Conservation (phyloP, 2,329 filamentous ascomycete species). For the Pseudomassariella vexata region DNA sequence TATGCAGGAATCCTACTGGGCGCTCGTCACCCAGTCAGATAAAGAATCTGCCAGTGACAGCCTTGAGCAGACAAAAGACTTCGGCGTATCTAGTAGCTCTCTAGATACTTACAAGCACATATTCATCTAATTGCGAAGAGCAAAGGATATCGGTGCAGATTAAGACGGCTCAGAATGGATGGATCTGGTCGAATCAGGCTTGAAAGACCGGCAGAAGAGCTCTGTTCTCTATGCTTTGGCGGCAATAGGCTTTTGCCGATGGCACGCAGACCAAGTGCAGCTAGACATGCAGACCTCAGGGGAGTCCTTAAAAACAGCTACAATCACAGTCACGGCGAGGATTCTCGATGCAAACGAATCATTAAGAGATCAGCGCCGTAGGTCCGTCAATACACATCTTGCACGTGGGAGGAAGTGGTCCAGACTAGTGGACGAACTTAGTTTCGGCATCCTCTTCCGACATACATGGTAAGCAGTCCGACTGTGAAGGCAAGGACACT, state of each 20-base stretch:
- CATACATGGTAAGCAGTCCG: constrained; percentile 2
- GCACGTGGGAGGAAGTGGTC: constrained; percentile 6
- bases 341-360: constrained; percentile 2
- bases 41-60: neutral
- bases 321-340: neutral
- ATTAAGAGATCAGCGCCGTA: neutral
- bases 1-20: neutral
- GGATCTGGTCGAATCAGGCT: constrained; percentile 6
- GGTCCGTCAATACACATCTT: constrained; percentile 1
- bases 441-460: constrained; percentile 5
- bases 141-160: too few species aligned
- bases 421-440: constrained; percentile 2
- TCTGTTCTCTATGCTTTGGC: constrained; percentile 5
- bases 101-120: too few species aligned
- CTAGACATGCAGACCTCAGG: neutral
- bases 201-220: constrained; percentile 1
- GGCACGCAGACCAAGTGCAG: constrained; percentile 1
- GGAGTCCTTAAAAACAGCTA: neutral
- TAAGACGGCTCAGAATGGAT: constrained; percentile 3
- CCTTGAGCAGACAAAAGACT: neutral
- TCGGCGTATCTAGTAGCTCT: too few species aligned
- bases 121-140: too few species aligned
- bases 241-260: constrained; percentile 4
- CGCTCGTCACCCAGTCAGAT: constrained; percentile 1
- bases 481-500: neutral